Evolutionary conservation across 345 rosid species (phyloP), one percentile per base, ranked within the genome.

Genomic region (Eucalyptus leucophloia): DNA sequence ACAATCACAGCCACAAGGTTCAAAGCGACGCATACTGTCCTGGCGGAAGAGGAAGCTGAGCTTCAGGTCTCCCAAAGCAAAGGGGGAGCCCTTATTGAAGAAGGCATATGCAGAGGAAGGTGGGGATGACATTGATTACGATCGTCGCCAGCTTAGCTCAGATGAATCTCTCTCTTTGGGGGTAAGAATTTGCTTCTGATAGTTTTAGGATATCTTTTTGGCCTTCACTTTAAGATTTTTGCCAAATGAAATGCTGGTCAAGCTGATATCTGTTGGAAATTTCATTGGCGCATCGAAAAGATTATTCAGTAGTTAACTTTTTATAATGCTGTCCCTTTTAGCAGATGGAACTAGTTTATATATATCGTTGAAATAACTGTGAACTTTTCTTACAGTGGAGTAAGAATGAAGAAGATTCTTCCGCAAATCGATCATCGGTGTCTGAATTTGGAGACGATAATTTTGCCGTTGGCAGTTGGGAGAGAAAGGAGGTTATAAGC

Each of bases 51-150:
- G 99, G 92, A 97, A 96, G 90, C 92, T 97, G 86, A 96, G 96
- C 92, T 98, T 98, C 93, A 91, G 97, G 92, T 97, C 99, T 91
- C 93, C 96, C 44, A 97, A 97, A 92, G 94, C 94, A 86, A 96
- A 94, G 94, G 98, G 99, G 21, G 99, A 98, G 91, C 98, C 99
- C 30, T 92, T 98, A 95, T 92, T 98, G 89, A 98, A 97, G 89
- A 97, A 96, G 93, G 98, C 94, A 16, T 93, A 96, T 91, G 97
- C 95, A 67, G 99, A 98, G 94, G 99, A 98, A 83, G 99, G 99
- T 12, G 99, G 99, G n/a, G 99, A 97, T 94, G 99, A 98, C 90
- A 98, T 98, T 89, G 99, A 98, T 95, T 96, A 89, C 94, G 97
- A 96, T 90, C 98, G 99, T 19, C 94, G 99, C 77, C 98, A 96